phyloP scores from a whole-genome alignment of 306 rosid species.

The Cyclanthera cordifolia region DNA sequence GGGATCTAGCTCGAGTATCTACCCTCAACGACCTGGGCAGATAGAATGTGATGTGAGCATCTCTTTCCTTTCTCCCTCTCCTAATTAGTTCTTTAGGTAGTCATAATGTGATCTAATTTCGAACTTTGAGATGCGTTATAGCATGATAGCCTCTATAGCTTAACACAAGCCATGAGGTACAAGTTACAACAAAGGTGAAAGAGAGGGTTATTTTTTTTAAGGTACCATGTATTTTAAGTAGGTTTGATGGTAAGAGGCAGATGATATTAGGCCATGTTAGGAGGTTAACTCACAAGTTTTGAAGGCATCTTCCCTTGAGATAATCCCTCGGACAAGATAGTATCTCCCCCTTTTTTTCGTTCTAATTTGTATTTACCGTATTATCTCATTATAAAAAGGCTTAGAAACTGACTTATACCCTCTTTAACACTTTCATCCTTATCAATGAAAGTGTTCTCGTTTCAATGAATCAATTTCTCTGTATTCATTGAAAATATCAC shows the following conservation, averaged over 20 bases:
- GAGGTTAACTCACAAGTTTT: too few species aligned
- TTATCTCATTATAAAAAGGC: too few species aligned
- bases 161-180: background rate
- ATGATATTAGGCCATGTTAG: background rate
- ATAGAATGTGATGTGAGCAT: slow-evolving; percentile 71
- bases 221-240: background rate
- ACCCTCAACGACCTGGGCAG: slow-evolving; percentile 91
- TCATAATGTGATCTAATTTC: background rate
- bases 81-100: background rate
- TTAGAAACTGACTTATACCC: too few species aligned
- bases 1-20: slow-evolving; percentile 40
- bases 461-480: too few species aligned
- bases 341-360: too few species aligned
- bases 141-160: background rate
- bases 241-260: background rate
- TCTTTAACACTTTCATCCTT: too few species aligned
- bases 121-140: background rate
- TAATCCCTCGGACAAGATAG: too few species aligned
- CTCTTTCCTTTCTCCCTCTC: background rate
- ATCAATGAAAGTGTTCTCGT: too few species aligned
- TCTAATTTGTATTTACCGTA: too few species aligned
- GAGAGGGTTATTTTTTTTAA: background rate
- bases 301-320: too few species aligned
- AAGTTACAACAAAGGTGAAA: background rate
- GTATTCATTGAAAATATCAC: too few species aligned